Evolutionary conservation across 2,329 filamentous ascomycete species (phyloP).

Genomic region (Drechslerella stenobrocha): DNA sequence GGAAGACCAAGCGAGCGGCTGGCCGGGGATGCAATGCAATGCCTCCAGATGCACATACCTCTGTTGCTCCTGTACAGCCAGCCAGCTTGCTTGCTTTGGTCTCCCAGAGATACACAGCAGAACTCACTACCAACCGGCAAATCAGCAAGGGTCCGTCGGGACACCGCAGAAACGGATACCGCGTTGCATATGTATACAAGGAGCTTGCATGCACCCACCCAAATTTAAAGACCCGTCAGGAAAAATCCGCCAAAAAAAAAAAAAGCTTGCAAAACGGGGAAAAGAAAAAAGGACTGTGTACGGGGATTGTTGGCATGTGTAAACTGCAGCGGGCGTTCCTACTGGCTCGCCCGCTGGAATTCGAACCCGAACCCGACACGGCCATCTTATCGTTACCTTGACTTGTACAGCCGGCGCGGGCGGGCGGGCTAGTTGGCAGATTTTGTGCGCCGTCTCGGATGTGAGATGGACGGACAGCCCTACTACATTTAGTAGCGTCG

Average conservation of each 20-base stretch:
- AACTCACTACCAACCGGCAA: not conserved
- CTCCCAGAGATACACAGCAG: not conserved
- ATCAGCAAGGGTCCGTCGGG: constrained; percentile 29
- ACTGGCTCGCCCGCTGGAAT: too few relatives aligned
- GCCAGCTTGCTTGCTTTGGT: not conserved
- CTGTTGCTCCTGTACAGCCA: not conserved
- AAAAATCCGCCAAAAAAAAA: too few relatives aligned
- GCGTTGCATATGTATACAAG: constrained; percentile 18
- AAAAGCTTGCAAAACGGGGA: too few relatives aligned
- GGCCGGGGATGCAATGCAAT: constrained; percentile 2
- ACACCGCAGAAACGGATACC: constrained; percentile 27
- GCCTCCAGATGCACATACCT: not conserved
- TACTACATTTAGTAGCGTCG: too few relatives aligned
- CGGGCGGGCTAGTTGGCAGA: too few relatives aligned
- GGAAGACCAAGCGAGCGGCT: constrained; percentile 7
- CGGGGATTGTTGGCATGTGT: not conserved
- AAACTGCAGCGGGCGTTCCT: constrained; percentile 2
- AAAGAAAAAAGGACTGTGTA: not conserved
- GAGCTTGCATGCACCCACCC: too few relatives aligned
- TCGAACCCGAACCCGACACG: too few relatives aligned
- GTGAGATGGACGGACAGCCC: too few relatives aligned
- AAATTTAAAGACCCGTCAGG: too few relatives aligned
- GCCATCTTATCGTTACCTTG: too few relatives aligned
- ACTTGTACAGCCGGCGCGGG: too few relatives aligned
- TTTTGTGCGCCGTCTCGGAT: too few relatives aligned